phyloP scores from a whole-genome alignment of 2,329 filamentous ascomycete species.

The Trichoderma polysporum region DNA sequence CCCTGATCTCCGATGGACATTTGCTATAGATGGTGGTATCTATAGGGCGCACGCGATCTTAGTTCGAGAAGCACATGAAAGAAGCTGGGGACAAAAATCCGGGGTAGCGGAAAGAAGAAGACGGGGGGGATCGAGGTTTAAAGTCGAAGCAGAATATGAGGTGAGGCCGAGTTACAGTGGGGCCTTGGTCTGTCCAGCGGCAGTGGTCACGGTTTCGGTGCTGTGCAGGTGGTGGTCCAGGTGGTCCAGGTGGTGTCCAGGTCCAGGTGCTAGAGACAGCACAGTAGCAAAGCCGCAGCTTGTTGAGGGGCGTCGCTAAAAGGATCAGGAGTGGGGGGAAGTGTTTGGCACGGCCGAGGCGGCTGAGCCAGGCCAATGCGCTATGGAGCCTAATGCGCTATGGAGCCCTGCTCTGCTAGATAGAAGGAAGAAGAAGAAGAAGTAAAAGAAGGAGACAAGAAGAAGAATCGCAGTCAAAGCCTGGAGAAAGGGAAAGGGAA shows the following conservation, averaged over 20 bases:
- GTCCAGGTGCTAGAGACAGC: not conserved
- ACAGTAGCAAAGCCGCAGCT: not conserved
- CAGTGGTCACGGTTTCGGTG: conserved; percentile 17
- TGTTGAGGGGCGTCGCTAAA: conserved; percentile 6
- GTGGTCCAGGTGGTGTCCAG: not conserved
- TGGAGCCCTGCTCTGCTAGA: too few relatives aligned
- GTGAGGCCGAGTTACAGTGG: conserved; percentile 22
- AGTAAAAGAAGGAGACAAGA: not conserved
- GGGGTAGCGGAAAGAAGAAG: conserved; percentile 25
- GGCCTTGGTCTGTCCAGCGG: conserved; percentile 11
- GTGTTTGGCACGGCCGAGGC: not conserved
- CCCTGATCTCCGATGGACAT: conserved; percentile 8
- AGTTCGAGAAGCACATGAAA: conserved; percentile 20
- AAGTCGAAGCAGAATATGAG: conserved; percentile 13
- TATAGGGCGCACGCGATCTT: conserved; percentile 18
- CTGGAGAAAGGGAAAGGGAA: not conserved
- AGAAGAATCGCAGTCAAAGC: not conserved
- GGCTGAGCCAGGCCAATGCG: not conserved
- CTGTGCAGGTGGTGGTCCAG: not conserved
- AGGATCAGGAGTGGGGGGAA: not conserved
- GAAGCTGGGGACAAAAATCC: conserved; percentile 25
- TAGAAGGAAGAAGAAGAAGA: not conserved
- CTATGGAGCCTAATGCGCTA: not conserved
- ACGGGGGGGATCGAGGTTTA: conserved; percentile 17
- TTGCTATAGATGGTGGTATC: not conserved